Evolutionary conservation across 2,329 filamentous ascomycete genomes (phyloP).

Genomic region (Aspergillus awamori): DNA sequence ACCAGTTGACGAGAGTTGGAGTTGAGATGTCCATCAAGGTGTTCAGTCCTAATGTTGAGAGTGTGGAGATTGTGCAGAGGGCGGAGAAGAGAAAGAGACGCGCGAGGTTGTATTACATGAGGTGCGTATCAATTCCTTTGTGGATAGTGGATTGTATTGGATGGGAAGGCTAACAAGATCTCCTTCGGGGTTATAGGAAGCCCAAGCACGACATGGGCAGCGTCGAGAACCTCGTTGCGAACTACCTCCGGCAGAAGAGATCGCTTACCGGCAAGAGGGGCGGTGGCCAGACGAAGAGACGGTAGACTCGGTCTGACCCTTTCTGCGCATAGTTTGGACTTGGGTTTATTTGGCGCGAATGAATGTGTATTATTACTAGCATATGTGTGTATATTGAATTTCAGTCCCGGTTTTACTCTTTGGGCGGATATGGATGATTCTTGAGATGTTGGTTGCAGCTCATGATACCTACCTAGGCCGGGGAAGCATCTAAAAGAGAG

Average conservation of each 20-base stretch:
- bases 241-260: conserved; percentile 61
- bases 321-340: background rate
- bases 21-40: conserved; percentile 99
- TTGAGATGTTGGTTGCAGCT: too few relatives aligned
- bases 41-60: conserved; percentile 84
- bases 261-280: conserved; percentile 39
- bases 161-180: conserved; percentile 15
- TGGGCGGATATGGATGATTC: too few relatives aligned
- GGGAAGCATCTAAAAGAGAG: background rate
- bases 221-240: conserved; percentile 76
- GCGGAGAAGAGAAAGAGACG: conserved; percentile 80
- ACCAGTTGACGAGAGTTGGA: conserved; percentile 80
- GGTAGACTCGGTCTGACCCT: background rate
- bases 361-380: conserved; percentile 11
- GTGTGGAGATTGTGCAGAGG: conserved; percentile 91
- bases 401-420: too few relatives aligned
- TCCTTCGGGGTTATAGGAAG: conserved; percentile 49
- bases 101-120: conserved; percentile 88
- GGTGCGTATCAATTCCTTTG: conserved; percentile 46
- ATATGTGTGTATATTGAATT: conserved; percentile 10
- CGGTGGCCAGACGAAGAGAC: background rate
- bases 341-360: conserved; percentile 10
- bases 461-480: too few relatives aligned
- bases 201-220: conserved; percentile 84
- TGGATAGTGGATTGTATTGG: background rate